Percentiles rank a stretch among this genome's conserved stretches.
phyloP scores from a whole-genome alignment of 139 green algal species.

The Auxenochlorella pyrenoidosa region DNA sequence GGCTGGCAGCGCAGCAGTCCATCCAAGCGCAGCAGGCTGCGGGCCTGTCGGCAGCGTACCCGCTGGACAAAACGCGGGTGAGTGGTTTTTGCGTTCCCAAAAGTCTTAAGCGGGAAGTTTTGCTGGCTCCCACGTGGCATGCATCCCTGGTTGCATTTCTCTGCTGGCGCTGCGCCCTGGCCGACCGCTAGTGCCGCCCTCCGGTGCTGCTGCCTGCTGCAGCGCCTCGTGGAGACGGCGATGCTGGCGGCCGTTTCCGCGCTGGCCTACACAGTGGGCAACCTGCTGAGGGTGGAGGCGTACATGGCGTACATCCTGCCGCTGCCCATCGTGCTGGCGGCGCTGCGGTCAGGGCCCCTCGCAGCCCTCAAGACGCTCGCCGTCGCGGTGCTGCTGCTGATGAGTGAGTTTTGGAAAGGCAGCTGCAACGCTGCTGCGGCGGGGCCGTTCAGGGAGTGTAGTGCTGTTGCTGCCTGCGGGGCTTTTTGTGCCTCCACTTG shows the following conservation, averaged over 20 bases:
- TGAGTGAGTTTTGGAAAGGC: conserved; percentile 58
- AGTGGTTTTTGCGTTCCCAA: not conserved
- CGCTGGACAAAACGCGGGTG: conserved; percentile 2
- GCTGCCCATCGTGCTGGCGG: conserved; percentile 80
- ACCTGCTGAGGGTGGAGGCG: conserved; percentile 75
- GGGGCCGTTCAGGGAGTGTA: too few species aligned
- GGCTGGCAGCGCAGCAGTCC: not conserved
- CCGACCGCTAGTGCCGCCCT: not conserved
- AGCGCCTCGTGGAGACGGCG: conserved; percentile 84
- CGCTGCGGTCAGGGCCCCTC: conserved; percentile 63
- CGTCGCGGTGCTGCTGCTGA: conserved; percentile 78
- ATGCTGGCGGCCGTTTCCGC: conserved; percentile 89
- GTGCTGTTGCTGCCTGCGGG: too few species aligned
- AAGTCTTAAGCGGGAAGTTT: too few species aligned
- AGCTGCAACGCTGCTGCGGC: too few species aligned
- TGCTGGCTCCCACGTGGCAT: too few species aligned
- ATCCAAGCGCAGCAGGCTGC: conserved; percentile 14
- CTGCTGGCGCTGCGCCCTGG: not conserved
- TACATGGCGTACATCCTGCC: conserved; percentile 88
- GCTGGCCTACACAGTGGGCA: conserved; percentile 80
- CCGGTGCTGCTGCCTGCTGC: not conserved
- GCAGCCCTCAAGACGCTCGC: conserved; percentile 70
- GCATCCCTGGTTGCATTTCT: too few species aligned
- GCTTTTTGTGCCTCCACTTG: too few species aligned
- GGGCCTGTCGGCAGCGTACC: not conserved